Evolutionary conservation across 768 basidiomycete genomes (phyloP), one percentile per base, ranked within the genome.

Genomic region (Collybia sordida): DNA sequence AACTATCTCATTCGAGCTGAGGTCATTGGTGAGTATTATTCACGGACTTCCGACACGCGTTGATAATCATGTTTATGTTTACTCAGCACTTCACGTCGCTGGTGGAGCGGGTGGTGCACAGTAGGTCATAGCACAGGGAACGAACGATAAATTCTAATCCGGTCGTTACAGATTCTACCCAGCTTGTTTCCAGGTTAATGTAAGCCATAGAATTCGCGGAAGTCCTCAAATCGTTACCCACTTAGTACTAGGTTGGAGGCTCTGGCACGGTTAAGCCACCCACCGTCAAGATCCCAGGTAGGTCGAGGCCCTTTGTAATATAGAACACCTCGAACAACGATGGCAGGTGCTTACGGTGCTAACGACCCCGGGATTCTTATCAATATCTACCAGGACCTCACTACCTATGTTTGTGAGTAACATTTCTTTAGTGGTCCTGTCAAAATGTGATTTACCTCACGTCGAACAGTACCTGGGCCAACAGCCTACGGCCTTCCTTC

Each of bases 1-100:
- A 62, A 77, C 55, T 78, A 77, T 55, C 65, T 76, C 24, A 62
- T 79, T 48, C 72, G 74, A 42, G 72, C 75, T 22, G 76, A 78
- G 58, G 74, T 74, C 42, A 76, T 74, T 53, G 75, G 75, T 75
- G 40, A 49, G 71, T 58, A 38, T 21, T 17, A 17, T 34, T 14
- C 34, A 8, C 17, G 18, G 15, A 21, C 24, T 28, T 31, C 9
- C 9, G 9, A 7, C 31, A 31, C 9, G 31, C 23, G 15, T 23
- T 5, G 18, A 42, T 34, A 24, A 51, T 15, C n/a, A n/a, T n/a
- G n/a, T n/a, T 41, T 9, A 24, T 1, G 14, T 9, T n/a, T 42
- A 31, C 22, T 23, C 45, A 70, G 74, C 75, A 49, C 69, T 78
- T 19, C 77, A 77, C 57, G 70, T 72, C 45, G 77, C 75, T 35